Evolutionary conservation across 352 stramenopile species (phyloP), one percentile per base, ranked within the genome.

Genomic region (Elongisporangium prolatum): DNA sequence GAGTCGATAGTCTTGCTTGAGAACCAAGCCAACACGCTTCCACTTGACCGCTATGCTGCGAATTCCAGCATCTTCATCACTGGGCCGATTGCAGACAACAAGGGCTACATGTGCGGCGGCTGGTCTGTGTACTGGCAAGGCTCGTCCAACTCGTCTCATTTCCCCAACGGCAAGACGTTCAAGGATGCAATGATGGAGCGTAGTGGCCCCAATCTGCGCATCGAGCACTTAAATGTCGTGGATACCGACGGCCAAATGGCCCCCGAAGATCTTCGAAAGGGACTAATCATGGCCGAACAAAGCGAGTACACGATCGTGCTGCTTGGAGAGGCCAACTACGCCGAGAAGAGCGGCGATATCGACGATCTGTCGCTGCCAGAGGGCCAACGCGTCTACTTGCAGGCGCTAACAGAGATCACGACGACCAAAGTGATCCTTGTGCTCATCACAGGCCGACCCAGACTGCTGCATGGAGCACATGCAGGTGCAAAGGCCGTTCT

Each of bases 281-380:
- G 70, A 18, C 51, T 85, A 6, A 52, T 57, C 34, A 62, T 81
- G n/a, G 84, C 83, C 21, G 57, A 64, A 1, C 71, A 69, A 25
- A 86, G 82, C 16, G 69, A 89, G 38, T 91, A 86, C 56, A 91
- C 89, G 3, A 52, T 97, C 10, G 75, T 88, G 3, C 76, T 69
- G 16, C 51, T 97, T 7, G 88, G 88, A 11, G 88, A 96, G 56
- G 58, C 47, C 22, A 85, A 79, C n/a, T 96, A 95, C 52, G 73
- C 88, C 0, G 88, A 96, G 56, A 95, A 95, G 38, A 72, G 63
- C 17, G 88, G 88, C 1, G 85, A 96, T 56, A 85, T 93, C 34
- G 62, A 73, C 0, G 67, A 74, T 14, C 66, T 88, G 24, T 66
- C 72, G 13, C 64, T 96, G 4, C 81, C 86, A 0, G 21, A 51